These are phyloP conservation scores for Calocybe gambosa DNA, from an alignment of 1,284 basidiomycete genomes.

Conservation along the genomic window DNA sequence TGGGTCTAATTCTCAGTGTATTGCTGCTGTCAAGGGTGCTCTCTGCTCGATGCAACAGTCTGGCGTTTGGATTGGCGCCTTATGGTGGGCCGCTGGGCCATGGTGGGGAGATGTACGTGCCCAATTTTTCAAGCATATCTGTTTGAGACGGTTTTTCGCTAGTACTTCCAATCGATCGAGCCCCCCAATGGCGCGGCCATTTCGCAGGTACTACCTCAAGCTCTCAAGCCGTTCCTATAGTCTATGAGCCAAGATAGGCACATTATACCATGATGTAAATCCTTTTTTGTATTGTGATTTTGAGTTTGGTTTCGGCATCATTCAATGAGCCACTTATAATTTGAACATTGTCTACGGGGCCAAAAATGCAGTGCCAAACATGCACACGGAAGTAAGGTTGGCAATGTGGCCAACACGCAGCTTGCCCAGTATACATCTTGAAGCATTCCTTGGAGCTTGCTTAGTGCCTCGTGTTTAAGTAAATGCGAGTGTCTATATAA, in stretches of 20 bases:
- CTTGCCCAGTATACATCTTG: background rate
- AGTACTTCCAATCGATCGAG: conserved; percentile 63
- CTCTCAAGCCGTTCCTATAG: conserved; percentile 51
- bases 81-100: conserved; percentile 59
- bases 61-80: conserved; percentile 50
- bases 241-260: conserved; percentile 1
- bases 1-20: conserved; percentile 46
- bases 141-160: conserved; percentile 9
- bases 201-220: conserved; percentile 48
- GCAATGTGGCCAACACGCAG: background rate
- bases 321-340: background rate
- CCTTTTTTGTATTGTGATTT: too few relatives aligned
- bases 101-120: conserved; percentile 54
- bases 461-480: background rate
- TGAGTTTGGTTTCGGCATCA: too few relatives aligned
- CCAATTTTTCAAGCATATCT: background rate
- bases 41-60: conserved; percentile 54
- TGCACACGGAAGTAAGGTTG: background rate
- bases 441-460: background rate
- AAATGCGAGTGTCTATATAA: background rate
- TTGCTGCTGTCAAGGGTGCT: conserved; percentile 49
- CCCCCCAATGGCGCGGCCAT: conserved; percentile 52
- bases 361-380: background rate
- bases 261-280: background rate
- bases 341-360: background rate